These are phyloP conservation scores for Aureobasidium sp. DNA, from an alignment of 2,329 filamentous ascomycete species.

Conservation along the genomic window DNA sequence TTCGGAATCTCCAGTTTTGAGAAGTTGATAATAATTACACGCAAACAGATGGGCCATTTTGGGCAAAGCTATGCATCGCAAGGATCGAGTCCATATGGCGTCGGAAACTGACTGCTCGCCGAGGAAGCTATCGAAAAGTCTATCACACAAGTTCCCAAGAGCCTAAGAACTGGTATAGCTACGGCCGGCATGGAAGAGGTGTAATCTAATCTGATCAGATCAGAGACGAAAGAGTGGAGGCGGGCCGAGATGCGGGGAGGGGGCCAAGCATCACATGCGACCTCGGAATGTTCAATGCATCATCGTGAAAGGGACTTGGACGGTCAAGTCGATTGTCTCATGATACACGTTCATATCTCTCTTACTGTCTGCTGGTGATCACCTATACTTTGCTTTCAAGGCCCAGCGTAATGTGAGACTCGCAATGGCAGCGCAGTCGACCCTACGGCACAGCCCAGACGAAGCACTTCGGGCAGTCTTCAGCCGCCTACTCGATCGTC, in stretches of 20 bases:
- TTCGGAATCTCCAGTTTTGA: too few relatives aligned
- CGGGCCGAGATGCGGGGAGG: neutral
- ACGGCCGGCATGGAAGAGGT: too few relatives aligned
- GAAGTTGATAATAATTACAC: too few relatives aligned
- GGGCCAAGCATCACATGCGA: conserved; percentile 8
- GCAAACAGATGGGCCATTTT: too few relatives aligned
- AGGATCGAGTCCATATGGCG: too few relatives aligned
- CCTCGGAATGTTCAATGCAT: conserved; percentile 2
- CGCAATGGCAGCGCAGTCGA: conserved; percentile 80
- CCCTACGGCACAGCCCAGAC: conserved; percentile 44
- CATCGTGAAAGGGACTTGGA: neutral
- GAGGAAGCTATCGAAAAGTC: too few relatives aligned
- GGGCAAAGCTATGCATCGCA: too few relatives aligned
- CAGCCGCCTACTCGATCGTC: conserved; percentile 39
- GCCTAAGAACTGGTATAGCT: too few relatives aligned
- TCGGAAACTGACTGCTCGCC: too few relatives aligned
- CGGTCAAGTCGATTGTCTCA: neutral
- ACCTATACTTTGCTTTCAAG: neutral
- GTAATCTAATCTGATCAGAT: too few relatives aligned
- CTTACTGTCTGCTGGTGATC: neutral
- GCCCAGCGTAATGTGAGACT: conserved; percentile 5
- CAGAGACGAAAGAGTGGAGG: neutral
- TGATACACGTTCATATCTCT: neutral
- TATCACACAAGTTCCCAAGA: too few relatives aligned
- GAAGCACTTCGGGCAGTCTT: conserved; percentile 39